phyloP scores from a whole-genome alignment of 2,329 filamentous ascomycete genomes.

The Aspergillus unguis region DNA sequence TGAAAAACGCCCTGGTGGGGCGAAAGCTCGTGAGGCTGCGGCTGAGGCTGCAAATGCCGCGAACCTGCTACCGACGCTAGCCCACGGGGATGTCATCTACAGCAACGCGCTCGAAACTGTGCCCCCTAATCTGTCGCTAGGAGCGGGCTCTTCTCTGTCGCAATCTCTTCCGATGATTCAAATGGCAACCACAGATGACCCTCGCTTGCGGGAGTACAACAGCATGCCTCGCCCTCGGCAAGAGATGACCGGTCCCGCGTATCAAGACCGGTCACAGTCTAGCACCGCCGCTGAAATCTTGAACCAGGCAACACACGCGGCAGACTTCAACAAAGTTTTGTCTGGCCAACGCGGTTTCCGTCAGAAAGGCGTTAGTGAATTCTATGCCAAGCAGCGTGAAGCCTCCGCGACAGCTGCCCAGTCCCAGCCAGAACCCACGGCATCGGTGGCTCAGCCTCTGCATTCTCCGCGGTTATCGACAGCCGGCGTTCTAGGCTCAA shows the following conservation, averaged over 20 bases:
- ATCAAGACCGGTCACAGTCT: conserved; percentile 79
- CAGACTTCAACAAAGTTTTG: conserved; percentile 84
- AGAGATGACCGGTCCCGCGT: conserved; percentile 81
- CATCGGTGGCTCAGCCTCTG: conserved; percentile 38
- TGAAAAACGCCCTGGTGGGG: conserved; percentile 89
- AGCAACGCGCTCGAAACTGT: conserved; percentile 69
- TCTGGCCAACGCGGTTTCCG: conserved; percentile 77
- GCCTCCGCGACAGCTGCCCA: conserved; percentile 55
- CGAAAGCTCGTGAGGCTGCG: conserved; percentile 80
- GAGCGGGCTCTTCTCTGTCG: conserved; percentile 61
- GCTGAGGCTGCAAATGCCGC: conserved; percentile 63
- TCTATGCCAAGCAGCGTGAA: conserved; percentile 82
- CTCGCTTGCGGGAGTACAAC: conserved; percentile 75
- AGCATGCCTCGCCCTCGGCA: conserved; percentile 81
- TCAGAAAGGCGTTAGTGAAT: conserved; percentile 71
- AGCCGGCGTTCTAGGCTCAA: conserved; percentile 32
- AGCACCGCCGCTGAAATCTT: conserved; percentile 75
- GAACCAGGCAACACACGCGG: conserved; percentile 80
- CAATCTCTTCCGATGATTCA: conserved; percentile 78
- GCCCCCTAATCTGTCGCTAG: conserved; percentile 67
- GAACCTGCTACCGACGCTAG: conserved; percentile 57
- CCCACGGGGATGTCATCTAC: conserved; percentile 85
- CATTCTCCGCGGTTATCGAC: conserved; percentile 39
- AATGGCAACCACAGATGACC: conserved; percentile 71
- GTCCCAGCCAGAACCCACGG: conserved; percentile 31